phyloP scores from a whole-genome alignment of 257 asterid species.

The Leonotis leonurus region DNA sequence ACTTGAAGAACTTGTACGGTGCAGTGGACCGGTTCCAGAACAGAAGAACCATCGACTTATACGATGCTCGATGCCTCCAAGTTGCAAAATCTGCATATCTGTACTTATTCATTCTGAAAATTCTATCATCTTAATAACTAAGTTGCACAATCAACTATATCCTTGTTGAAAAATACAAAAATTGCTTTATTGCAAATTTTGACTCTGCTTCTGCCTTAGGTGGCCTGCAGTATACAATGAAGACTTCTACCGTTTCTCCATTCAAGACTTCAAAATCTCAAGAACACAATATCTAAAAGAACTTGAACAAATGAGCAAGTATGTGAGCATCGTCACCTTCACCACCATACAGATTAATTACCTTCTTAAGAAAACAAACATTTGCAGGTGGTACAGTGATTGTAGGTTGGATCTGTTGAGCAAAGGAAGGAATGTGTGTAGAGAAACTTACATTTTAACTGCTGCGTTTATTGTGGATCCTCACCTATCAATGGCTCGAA shows the following conservation, averaged over 20 bases:
- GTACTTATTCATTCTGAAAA: too few relatives aligned
- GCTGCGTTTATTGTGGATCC: conserved; percentile 19
- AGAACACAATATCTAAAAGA: conserved; percentile 21
- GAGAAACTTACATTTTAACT: neutral
- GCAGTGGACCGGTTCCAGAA: conserved; percentile 8
- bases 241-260: conserved; percentile 15
- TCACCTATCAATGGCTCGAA: conserved; percentile 19
- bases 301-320: conserved; percentile 17
- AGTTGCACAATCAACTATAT: too few relatives aligned
- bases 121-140: too few relatives aligned
- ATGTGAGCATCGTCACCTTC: neutral
- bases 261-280: conserved; percentile 16
- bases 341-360: too few relatives aligned
- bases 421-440: neutral
- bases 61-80: neutral
- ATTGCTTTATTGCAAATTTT: neutral
- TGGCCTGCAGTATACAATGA: conserved; percentile 7
- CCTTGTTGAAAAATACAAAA: too few relatives aligned
- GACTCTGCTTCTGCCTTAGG: neutral
- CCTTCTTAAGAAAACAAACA: neutral
- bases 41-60: conserved; percentile 14
- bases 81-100: conserved; percentile 20
- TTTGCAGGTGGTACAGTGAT: conserved; percentile 24
- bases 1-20: conserved; percentile 23
- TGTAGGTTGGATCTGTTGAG: conserved; percentile 7